Base-by-base conservation (phyloP, 2,329 filamentous ascomycete species). In the Pseudogymnoascus sp. region DNA sequence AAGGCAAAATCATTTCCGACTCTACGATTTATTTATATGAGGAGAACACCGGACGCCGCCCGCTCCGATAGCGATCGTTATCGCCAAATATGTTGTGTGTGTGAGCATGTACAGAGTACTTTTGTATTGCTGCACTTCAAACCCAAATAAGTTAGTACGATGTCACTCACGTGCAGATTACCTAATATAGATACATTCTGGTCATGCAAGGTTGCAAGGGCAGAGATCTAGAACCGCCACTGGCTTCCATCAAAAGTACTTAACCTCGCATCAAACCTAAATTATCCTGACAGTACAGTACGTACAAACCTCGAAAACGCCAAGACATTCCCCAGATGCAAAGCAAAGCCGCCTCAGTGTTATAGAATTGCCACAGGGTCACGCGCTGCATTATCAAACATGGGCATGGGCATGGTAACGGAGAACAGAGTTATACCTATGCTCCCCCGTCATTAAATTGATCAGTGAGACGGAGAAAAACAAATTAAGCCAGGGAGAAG, bases 201-300 rank as follows among this genome's bases (percentile, higher is more conserved):
- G 33, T 55, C 49, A n/a, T 55, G 11, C 49, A 55, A 55, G 49
- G 49, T 55, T 55, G 49, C 29, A 55, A 19, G 29, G 49, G 49
- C 49, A 55, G n/a, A 55, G 49, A 55, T 55, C 49, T 55, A 55
- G 49, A 55, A 55, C 49, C 49, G 49, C 49, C 49, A 55, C 49
- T 55, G 49, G 49, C 49, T 55, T 55, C 29, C 49, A 55, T 33
- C 29, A 55, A 33, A 55, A 55, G 29, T 55, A 55, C 49, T 55
- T 55, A 55, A 55, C 49, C 49, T 55, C 49, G n/a, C 49, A 55
- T 55, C 49, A 33, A 45, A 55, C 49, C 49, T 55, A 55, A 55
- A 33, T 31, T 55, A 55, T 55, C 49, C 49, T 55, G 49, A 21
- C 49, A 55, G n/a, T 55, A 26, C 49, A 2, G n/a, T 55, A 26